phyloP scores from a whole-genome alignment of 2,329 filamentous ascomycete species.

The Chaetomium sp. region DNA sequence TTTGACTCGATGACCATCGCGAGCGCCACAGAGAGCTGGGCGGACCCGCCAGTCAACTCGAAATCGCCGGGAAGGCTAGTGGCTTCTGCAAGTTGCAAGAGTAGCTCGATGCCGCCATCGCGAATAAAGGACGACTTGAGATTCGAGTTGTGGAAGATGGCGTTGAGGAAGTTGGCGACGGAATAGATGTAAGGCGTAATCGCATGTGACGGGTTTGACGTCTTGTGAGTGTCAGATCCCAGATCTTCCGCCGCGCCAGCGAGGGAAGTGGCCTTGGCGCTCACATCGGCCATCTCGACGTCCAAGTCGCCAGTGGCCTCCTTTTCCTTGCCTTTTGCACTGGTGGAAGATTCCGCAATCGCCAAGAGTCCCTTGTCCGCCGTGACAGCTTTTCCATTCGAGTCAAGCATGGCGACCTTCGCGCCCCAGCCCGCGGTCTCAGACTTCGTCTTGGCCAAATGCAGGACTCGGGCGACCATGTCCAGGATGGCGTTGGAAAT shows the following conservation, averaged over 20 bases:
- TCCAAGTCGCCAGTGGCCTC: constrained; percentile 40
- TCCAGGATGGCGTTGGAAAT: constrained; percentile 82
- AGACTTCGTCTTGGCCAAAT: constrained; percentile 66
- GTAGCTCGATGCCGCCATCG: constrained; percentile 70
- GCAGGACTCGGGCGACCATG: constrained; percentile 77
- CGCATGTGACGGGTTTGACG: constrained; percentile 26
- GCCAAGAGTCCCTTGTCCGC: constrained; percentile 41
- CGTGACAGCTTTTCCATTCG: constrained; percentile 51
- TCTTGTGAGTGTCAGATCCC: constrained; percentile 5
- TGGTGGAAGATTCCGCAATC: constrained; percentile 18
- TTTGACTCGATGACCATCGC: constrained; percentile 74
- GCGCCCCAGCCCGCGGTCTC: constrained; percentile 65
- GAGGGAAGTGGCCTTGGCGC: constrained; percentile 1
- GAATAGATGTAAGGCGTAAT: constrained; percentile 68
- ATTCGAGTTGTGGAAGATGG: constrained; percentile 67
- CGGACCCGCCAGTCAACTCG: constrained; percentile 58
- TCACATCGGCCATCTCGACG: constrained; percentile 59
- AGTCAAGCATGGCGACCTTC: constrained; percentile 62
- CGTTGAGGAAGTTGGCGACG: constrained; percentile 64
- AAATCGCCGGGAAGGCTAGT: constrained; percentile 73
- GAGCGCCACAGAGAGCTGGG: constrained; percentile 66
- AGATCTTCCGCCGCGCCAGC: neutral
- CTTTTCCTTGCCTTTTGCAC: constrained; percentile 36
- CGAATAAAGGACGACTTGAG: constrained; percentile 71
- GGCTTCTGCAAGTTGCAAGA: constrained; percentile 77